A percentile compares a stretch with the other conserved stretches of the same genome.
phyloP scores from a whole-genome alignment of 2,329 filamentous ascomycete genomes.

The Scedosporium dehoogii region DNA sequence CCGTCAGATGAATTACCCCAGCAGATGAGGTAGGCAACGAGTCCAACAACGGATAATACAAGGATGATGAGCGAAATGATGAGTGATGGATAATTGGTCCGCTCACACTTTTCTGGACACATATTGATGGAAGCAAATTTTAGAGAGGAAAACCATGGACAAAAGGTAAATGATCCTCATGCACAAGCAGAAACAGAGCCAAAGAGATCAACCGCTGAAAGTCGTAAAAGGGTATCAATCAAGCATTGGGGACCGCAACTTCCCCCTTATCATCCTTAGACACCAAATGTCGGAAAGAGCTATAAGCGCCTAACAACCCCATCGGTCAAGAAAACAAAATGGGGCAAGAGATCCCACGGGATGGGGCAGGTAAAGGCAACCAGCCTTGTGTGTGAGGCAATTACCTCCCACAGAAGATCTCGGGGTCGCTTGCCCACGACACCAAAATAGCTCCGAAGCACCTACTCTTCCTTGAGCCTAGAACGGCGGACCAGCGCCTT shows the following conservation, averaged over 20 bases:
- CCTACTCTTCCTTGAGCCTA: neutral
- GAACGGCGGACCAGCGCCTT: neutral
- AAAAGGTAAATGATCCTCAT: neutral
- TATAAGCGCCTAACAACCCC: neutral
- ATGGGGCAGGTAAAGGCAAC: no score
- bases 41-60: neutral
- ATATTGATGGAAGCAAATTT: neutral
- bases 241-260: neutral
- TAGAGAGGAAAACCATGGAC: neutral
- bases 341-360: no score
- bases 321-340: neutral
- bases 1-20: neutral
- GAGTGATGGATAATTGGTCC: neutral
- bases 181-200: neutral
- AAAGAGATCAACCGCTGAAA: neutral
- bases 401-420: no score
- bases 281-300: neutral
- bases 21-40: conserved; percentile 1
- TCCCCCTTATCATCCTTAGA: neutral
- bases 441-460: neutral
- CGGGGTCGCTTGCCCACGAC: no score
- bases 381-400: no score
- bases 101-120: neutral
- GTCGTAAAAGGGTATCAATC: neutral
- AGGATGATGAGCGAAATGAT: conserved; percentile 5